Base-by-base conservation (phyloP, 1,284 basidiomycete genomes). In the Apiotrichum gamsii region DNA sequence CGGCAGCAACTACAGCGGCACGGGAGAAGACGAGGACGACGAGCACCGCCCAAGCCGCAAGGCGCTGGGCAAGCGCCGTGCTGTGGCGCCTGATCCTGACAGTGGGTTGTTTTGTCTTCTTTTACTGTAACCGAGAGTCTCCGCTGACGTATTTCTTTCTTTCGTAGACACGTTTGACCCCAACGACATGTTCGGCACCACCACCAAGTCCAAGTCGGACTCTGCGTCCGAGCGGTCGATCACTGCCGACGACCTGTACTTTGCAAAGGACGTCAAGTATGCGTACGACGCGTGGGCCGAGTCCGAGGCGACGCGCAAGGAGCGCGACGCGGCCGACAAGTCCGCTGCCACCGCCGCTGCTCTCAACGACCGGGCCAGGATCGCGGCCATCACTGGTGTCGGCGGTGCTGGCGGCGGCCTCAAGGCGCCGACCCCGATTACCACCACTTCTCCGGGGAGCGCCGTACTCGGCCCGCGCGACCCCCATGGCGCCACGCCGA, bases 221-320 rank as follows among this genome's bases (percentile, higher is more conserved):
- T 34, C 47, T n/a, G 45, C 45, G 21, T 62, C 61, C 10, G 62
- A 62, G 19, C 59, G 65, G 23, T 57, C 55, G 10, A 38, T 62
- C 33, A 60, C 56, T 3, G 58, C 58, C 18, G 64, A 68, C 51
- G 58, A 58, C 8, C 50, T 64, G n/a, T 57, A 58, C 35, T 19
- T 46, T n/a, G 23, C 45, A 28, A 67, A 65, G 44, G 64, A 67
- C 8, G 45, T 68, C 31, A 53, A 51, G 33, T 73, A 71, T 49
- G 69, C 68, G 20, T 73, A 73, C 52, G 71, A 73, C 49, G 71
- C 71, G 19, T 70, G 67, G 51, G 63, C 67, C 34, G 70, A 72
- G 52, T 42, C 40, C 13, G 40, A 41, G 20, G 20, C 29, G 4
- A 18, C 21, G 15, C 36, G 40, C 31, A 41, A 31, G 21, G 35